Percentiles rank a stretch among this genome's conserved stretches.
These are phyloP conservation scores for Ramularia endophylla DNA, from an alignment of 2,329 filamentous ascomycete species.

Conservation along the genomic window DNA sequence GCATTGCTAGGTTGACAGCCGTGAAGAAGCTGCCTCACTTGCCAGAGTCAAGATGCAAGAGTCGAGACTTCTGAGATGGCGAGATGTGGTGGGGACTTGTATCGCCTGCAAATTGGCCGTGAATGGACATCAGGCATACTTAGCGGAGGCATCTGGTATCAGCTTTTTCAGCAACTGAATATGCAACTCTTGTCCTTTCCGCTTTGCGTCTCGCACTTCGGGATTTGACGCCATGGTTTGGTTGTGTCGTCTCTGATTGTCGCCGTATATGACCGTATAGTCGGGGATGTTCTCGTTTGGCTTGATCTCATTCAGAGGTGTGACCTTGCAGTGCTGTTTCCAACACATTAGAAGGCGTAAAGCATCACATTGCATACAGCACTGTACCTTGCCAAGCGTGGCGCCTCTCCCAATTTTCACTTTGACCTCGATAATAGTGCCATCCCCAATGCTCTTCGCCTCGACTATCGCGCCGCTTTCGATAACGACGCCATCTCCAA, in stretches of 20 bases:
- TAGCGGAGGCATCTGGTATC: slow-evolving; percentile 30
- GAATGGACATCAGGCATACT: slow-evolving; percentile 24
- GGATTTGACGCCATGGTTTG: slow-evolving; percentile 29
- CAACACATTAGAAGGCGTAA: too few relatives aligned
- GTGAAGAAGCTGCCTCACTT: too few relatives aligned
- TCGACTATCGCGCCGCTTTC: slow-evolving; percentile 40
- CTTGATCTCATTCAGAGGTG: slow-evolving; percentile 32
- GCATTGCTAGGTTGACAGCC: too few relatives aligned
- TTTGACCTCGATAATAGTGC: slow-evolving; percentile 26
- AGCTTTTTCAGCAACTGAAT: slow-evolving; percentile 29
- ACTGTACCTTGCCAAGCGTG: slow-evolving; percentile 39
- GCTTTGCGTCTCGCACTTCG: slow-evolving; percentile 27
- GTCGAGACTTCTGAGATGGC: too few relatives aligned
- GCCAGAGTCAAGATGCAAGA: too few relatives aligned
- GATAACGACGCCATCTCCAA: slow-evolving; percentile 40
- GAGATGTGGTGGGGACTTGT: too few relatives aligned
- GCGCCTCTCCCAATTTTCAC: slow-evolving; percentile 33
- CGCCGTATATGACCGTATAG: slow-evolving; percentile 41
- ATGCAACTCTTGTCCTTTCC: slow-evolving; percentile 29
- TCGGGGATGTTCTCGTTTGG: slow-evolving; percentile 37
- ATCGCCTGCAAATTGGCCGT: neutral
- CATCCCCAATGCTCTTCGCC: slow-evolving; percentile 25
- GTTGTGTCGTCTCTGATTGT: slow-evolving; percentile 34
- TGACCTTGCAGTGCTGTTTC: slow-evolving; percentile 40
- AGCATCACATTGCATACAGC: neutral